A percentile compares a stretch with the other conserved stretches of the same genome.
phyloP scores from a whole-genome alignment of 2,329 filamentous ascomycete genomes.

The Claviceps sp. region DNA sequence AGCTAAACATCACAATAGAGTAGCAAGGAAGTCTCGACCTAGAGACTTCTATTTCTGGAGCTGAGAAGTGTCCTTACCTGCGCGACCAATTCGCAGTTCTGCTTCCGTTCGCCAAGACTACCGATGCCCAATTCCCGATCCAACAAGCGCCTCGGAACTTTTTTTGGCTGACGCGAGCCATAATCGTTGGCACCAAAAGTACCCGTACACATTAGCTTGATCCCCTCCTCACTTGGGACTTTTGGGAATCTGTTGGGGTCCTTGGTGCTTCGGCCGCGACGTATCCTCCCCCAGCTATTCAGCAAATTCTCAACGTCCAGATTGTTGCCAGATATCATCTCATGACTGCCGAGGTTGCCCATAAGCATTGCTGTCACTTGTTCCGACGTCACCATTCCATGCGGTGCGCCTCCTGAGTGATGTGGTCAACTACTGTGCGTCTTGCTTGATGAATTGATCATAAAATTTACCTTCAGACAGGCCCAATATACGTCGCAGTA shows the following conservation, averaged over 20 bases:
- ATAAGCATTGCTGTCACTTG: slow-evolving; percentile 27
- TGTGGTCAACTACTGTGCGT: too few relatives aligned
- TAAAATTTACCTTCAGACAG: slow-evolving; percentile 17
- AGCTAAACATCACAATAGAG: neutral
- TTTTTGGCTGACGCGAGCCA: slow-evolving; percentile 39
- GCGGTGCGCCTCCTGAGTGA: slow-evolving; percentile 12
- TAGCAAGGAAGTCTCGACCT: neutral
- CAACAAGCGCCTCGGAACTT: slow-evolving; percentile 57
- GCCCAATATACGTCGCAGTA: slow-evolving; percentile 23
- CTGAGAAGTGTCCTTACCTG: slow-evolving; percentile 34
- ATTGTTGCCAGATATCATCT: slow-evolving; percentile 22
- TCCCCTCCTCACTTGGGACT: slow-evolving; percentile 67
- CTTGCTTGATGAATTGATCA: neutral
- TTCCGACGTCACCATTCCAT: slow-evolving; percentile 19
- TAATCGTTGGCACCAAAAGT: slow-evolving; percentile 59
- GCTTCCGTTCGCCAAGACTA: slow-evolving; percentile 41
- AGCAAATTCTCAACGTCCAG: slow-evolving; percentile 22
- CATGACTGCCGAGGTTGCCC: slow-evolving; percentile 23
- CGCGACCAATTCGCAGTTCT: slow-evolving; percentile 52
- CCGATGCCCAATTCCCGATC: slow-evolving; percentile 71
- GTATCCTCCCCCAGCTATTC: slow-evolving; percentile 30
- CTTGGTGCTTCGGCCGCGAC: slow-evolving; percentile 26
- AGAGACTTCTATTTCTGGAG: too few relatives aligned
- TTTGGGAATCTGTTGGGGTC: slow-evolving; percentile 59
- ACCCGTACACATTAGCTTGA: slow-evolving; percentile 68